Percentiles rank a stretch among this genome's conserved stretches.
Evolutionary conservation across 2,329 filamentous ascomycete species (phyloP).

Genomic region (Sclerotinia borealis): DNA sequence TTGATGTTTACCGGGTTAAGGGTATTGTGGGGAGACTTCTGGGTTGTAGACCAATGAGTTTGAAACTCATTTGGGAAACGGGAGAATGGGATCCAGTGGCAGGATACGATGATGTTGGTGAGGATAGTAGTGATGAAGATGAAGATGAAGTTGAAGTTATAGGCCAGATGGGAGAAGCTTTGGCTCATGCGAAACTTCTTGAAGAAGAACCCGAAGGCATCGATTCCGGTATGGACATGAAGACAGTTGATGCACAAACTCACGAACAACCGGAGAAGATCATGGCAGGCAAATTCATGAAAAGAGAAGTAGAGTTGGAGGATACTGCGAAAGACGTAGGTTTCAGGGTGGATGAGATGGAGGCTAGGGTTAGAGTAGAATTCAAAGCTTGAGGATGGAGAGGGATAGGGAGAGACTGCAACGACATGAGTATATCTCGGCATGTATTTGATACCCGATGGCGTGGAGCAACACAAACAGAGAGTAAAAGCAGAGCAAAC

Average conservation of each 20-base stretch:
- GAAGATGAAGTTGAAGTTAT: slow-evolving; percentile 43
- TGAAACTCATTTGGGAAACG: slow-evolving; percentile 78
- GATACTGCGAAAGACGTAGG: slow-evolving; percentile 77
- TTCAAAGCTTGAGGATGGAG: slow-evolving; percentile 14
- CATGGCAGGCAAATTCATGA: slow-evolving; percentile 54
- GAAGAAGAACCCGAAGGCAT: slow-evolving; percentile 23
- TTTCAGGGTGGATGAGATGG: slow-evolving; percentile 70
- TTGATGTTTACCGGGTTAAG: slow-evolving; percentile 76
- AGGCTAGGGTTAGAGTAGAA: slow-evolving; percentile 68
- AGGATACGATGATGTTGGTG: slow-evolving; percentile 53
- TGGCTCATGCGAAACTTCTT: background rate
- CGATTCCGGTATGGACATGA: background rate
- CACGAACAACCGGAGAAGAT: background rate
- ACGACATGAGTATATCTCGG: slow-evolving; percentile 6
- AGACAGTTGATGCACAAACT: background rate
- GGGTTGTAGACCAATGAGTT: slow-evolving; percentile 52
- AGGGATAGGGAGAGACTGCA: background rate
- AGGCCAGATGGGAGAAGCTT: slow-evolving; percentile 21
- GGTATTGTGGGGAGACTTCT: slow-evolving; percentile 72
- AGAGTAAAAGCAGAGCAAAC: background rate
- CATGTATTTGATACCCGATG: background rate
- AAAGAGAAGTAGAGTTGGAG: slow-evolving; percentile 71
- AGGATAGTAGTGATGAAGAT: slow-evolving; percentile 47
- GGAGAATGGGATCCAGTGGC: slow-evolving; percentile 81
- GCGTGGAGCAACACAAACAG: background rate